Evolutionary conservation across 2,329 filamentous ascomycete genomes (phyloP).

Genomic region (Aspergillus phoenicis): DNA sequence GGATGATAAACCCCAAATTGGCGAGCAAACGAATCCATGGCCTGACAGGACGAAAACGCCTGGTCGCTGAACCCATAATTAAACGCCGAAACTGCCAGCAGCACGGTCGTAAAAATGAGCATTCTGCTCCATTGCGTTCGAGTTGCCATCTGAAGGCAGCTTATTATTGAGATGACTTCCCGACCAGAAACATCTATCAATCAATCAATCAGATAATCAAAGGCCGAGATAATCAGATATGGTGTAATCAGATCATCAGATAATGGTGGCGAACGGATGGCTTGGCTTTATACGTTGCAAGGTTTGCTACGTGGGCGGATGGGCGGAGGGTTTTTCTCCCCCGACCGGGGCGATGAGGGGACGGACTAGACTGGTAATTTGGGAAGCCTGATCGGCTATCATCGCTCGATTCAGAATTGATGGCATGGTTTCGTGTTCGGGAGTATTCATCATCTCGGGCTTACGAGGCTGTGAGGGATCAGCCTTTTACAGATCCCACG

Average conservation of each 20-base stretch:
- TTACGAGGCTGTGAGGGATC: too few species aligned
- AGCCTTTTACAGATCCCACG: too few species aligned
- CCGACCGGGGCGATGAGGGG: not conserved
- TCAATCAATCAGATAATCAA: not conserved
- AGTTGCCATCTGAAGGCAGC: not conserved
- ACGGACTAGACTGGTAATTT: not conserved
- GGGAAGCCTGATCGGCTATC: not conserved
- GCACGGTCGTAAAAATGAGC: not conserved
- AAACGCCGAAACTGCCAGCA: conserved; percentile 8
- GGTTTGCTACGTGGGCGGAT: not conserved
- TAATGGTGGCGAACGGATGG: not conserved
- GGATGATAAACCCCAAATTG: conserved; percentile 4
- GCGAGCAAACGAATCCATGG: conserved; percentile 1
- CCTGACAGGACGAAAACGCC: conserved; percentile 4
- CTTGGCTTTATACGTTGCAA: not conserved
- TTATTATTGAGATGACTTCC: too few species aligned
- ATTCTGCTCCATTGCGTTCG: not conserved
- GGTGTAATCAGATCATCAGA: conserved; percentile 4
- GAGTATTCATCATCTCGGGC: too few species aligned
- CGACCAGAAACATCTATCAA: not conserved
- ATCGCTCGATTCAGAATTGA: not conserved
- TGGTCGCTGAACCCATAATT: conserved; percentile 9
- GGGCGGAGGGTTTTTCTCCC: not conserved
- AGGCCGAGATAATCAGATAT: conserved; percentile 1
- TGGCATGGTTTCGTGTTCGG: not conserved